Percentiles rank a stretch among this genome's conserved stretches.
Evolutionary conservation across 2,329 filamentous ascomycete species (phyloP).

Genomic region (Fusarium goolgardi): DNA sequence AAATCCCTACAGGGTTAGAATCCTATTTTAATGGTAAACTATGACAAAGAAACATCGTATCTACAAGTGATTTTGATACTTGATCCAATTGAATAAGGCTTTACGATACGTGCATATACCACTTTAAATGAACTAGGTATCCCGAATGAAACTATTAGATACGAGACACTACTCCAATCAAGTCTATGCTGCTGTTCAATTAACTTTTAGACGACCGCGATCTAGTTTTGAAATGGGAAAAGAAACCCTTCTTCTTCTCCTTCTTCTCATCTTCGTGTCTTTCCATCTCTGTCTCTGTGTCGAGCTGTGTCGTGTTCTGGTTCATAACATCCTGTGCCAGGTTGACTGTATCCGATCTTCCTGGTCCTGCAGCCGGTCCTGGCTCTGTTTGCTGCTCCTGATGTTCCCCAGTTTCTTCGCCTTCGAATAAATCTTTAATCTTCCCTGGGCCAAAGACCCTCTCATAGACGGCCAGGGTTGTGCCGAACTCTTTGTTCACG

Average conservation of each 20-base stretch:
- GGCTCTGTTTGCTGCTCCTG: background rate
- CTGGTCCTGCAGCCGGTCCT: background rate
- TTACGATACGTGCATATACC: background rate
- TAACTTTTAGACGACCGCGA: background rate
- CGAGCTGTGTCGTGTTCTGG: constrained; percentile 63
- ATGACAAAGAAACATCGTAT: background rate
- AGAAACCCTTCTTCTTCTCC: constrained; percentile 30
- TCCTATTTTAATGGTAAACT: background rate
- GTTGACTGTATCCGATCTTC: constrained; percentile 56
- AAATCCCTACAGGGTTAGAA: background rate
- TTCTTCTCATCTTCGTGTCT: constrained; percentile 19
- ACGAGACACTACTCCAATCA: accelerated
- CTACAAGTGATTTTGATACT: too few relatives aligned
- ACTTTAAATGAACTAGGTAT: too few relatives aligned
- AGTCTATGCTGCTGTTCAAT: too few relatives aligned
- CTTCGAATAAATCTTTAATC: constrained; percentile 64
- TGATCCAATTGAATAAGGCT: too few relatives aligned
- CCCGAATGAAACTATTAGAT: background rate
- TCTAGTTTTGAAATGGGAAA: constrained; percentile 28
- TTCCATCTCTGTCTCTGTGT: constrained; percentile 52
- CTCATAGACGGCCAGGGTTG: constrained; percentile 65
- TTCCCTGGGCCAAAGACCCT: constrained; percentile 60
- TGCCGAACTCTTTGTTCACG: constrained; percentile 63
- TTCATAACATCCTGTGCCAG: constrained; percentile 65
- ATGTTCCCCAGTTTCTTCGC: constrained; percentile 43